Evolutionary conservation across 257 asterid genomes (phyloP).

Genomic region (Plectranthus barbatus): DNA sequence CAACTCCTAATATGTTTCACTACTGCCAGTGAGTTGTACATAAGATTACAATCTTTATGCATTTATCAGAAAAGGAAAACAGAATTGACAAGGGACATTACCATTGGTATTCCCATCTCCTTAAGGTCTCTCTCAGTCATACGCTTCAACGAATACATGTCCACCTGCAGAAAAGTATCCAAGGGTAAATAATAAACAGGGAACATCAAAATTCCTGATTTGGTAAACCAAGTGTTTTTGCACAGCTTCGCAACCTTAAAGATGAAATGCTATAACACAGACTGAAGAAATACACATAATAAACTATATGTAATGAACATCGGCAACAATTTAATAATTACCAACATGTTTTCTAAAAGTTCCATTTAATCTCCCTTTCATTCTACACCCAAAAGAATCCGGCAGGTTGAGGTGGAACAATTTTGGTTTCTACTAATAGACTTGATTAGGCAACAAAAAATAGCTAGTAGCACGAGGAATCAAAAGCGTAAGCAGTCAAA

Average conservation of each 20-base stretch:
- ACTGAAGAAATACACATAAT: background rate
- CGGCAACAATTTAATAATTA: background rate
- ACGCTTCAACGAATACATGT: slow-evolving; percentile 81
- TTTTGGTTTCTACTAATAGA: background rate
- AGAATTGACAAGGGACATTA: slow-evolving; percentile 22
- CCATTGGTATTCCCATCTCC: slow-evolving; percentile 94
- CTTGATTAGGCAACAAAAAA: slow-evolving; percentile 7
- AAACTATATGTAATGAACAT: background rate
- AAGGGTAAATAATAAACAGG: background rate
- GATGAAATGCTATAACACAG: background rate
- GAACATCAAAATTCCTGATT: background rate
- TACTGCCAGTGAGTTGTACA: background rate
- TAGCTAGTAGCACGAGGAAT: background rate
- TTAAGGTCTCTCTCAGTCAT: slow-evolving; percentile 85
- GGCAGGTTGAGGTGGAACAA: background rate
- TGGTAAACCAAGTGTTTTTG: background rate
- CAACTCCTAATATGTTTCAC: background rate
- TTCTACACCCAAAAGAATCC: background rate
- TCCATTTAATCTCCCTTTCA: background rate
- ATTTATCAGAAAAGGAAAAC: background rate
- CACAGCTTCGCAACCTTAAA: background rate
- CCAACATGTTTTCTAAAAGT: background rate
- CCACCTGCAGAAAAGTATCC: slow-evolving; percentile 59
- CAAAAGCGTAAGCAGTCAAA: slow-evolving; percentile 10
- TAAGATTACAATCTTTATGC: background rate